These are phyloP conservation scores for Lasiodiplodia citricola DNA, from an alignment of 2,329 filamentous ascomycete species.

Conservation along the genomic window DNA sequence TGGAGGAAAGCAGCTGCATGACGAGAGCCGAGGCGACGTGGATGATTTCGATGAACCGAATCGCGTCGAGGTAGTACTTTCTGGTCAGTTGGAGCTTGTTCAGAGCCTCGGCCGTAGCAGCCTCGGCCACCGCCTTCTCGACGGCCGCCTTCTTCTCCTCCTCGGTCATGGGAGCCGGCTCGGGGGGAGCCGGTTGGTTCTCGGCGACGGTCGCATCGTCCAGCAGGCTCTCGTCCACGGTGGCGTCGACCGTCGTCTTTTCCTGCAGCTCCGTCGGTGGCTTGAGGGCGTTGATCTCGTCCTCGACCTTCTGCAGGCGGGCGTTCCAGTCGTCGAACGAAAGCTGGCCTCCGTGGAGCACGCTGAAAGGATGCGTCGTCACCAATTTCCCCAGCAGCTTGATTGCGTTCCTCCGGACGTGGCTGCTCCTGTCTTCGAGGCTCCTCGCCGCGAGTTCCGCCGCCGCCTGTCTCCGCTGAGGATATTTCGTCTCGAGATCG, in stretches of 20 bases:
- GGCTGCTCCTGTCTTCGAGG: constrained; percentile 97
- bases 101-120: constrained; percentile 85
- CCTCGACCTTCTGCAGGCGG: constrained; percentile 80
- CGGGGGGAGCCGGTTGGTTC: constrained; percentile 57
- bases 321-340: constrained; percentile 84
- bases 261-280: constrained; percentile 79
- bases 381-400: constrained; percentile 88
- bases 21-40: constrained; percentile 81
- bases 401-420: constrained; percentile 92
- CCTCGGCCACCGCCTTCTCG: constrained; percentile 82
- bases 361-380: constrained; percentile 91
- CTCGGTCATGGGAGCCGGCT: constrained; percentile 73
- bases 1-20: constrained; percentile 86
- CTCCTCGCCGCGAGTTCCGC: constrained; percentile 87
- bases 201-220: constrained; percentile 88
- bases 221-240: constrained; percentile 77
- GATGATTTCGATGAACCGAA: constrained; percentile 91
- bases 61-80: constrained; percentile 90
- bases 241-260: constrained; percentile 67
- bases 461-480: constrained; percentile 85
- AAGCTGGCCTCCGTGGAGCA: constrained; percentile 81
- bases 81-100: constrained; percentile 85
- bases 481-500: constrained; percentile 94
- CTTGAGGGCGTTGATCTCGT: constrained; percentile 79
- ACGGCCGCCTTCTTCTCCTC: constrained; percentile 76